A percentile compares a stretch with the other conserved stretches of the same genome.
These are phyloP conservation scores for Xerocomus alliaceus DNA, from an alignment of 1,284 basidiomycete genomes.

Conservation along the genomic window DNA sequence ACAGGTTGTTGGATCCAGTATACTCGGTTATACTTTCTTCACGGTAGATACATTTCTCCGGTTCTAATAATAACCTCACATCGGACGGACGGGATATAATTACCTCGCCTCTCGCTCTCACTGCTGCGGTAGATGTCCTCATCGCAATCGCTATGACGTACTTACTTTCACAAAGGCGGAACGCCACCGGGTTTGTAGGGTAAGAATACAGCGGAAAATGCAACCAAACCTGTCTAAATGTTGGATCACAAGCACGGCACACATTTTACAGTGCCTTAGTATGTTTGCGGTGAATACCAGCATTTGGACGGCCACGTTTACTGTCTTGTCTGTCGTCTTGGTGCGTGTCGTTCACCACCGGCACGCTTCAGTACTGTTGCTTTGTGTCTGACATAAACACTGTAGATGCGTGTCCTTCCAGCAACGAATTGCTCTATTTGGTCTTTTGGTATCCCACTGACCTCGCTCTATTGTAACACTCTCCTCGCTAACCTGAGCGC, in stretches of 20 bases:
- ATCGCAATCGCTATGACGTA: constrained; percentile 8
- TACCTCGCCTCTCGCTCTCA: not conserved
- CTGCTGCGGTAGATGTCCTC: constrained; percentile 13
- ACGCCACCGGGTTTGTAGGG: not conserved
- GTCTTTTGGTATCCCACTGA: constrained; percentile 1
- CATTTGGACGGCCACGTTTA: constrained; percentile 16
- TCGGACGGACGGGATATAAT: not conserved
- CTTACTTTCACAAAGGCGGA: constrained; percentile 8
- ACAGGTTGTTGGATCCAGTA: not conserved
- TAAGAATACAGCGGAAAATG: not conserved
- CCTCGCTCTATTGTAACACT: constrained; percentile 13
- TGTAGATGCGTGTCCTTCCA: not conserved
- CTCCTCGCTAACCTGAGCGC: not conserved
- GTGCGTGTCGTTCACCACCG: not conserved
- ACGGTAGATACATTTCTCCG: not conserved
- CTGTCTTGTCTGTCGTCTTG: too few species aligned
- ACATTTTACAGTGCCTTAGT: constrained; percentile 12
- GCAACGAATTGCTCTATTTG: not conserved
- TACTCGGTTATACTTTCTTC: too few species aligned
- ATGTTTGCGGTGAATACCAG: constrained; percentile 21
- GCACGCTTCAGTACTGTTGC: too few species aligned
- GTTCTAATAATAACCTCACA: not conserved
- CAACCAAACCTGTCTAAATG: not conserved
- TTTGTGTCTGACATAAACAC: too few species aligned
- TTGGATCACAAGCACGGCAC: not conserved